These are phyloP conservation scores for Aspergillus biplanus DNA, from an alignment of 495 filamentous ascomycete genomes.

Conservation along the genomic window DNA sequence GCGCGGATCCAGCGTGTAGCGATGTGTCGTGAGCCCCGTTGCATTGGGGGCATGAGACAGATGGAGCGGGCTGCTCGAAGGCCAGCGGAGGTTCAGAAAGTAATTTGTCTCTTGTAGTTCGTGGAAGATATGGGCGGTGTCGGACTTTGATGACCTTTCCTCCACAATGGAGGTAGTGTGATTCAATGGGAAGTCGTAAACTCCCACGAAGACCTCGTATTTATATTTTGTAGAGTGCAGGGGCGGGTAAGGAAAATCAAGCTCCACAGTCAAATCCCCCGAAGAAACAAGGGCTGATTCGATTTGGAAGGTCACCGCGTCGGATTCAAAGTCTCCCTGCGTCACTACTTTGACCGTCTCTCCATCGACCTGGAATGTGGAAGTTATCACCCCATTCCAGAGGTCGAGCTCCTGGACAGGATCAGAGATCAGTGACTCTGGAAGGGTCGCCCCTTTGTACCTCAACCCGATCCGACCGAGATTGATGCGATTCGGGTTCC, in stretches of 20 bases:
- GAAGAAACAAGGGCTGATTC: slow-evolving; percentile 10
- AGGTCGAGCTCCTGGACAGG: slow-evolving; percentile 22
- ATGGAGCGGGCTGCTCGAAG: background rate
- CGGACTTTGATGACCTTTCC: background rate
- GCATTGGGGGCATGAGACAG: slow-evolving; percentile 12
- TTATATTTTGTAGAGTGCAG: slow-evolving; percentile 24
- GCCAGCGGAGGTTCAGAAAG: slow-evolving; percentile 21
- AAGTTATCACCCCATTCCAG: slow-evolving; percentile 23
- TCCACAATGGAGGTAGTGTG: slow-evolving; percentile 16
- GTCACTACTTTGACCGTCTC: slow-evolving; percentile 21
- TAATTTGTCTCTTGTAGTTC: slow-evolving; percentile 22
- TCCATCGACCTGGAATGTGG: slow-evolving; percentile 18
- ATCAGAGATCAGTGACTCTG: slow-evolving; percentile 9
- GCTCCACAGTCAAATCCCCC: slow-evolving; percentile 18
- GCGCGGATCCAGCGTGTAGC: slow-evolving; percentile 9
- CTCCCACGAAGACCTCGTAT: slow-evolving; percentile 25
- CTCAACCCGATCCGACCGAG: slow-evolving; percentile 20
- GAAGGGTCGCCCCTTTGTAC: slow-evolving; percentile 12
- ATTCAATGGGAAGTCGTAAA: slow-evolving; percentile 18
- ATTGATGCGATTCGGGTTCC: slow-evolving; percentile 26
- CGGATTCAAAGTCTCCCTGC: slow-evolving; percentile 23
- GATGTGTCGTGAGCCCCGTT: slow-evolving; percentile 3
- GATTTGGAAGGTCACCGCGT: slow-evolving; percentile 17
- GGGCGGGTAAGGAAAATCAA: slow-evolving; percentile 25
- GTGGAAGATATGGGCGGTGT: slow-evolving; percentile 19